Base-by-base conservation (phyloP, 345 rosid genomes). In the Dipteronia dyeriana region DNA sequence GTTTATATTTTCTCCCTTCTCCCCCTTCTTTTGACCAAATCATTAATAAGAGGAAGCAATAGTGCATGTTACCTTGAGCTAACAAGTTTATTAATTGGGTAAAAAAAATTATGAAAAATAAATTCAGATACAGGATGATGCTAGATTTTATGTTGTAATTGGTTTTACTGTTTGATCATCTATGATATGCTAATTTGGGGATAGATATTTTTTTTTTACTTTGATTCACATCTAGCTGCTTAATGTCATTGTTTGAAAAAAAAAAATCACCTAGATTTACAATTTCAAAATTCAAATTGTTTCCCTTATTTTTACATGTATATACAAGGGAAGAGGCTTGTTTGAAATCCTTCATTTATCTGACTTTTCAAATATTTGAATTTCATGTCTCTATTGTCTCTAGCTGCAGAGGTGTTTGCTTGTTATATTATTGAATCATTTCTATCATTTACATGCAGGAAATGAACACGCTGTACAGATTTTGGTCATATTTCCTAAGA, bases 401-500 rank as follows among this genome's bases (percentile, higher is more conserved):
- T 47, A 7, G 17, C 43, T 64, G 19, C 31, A 49, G 17, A 45
- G 29, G 77, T 7, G 12, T 59, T 10, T 23, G 34, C 26, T 29
- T 63, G 26, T 47, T 51, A 34, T 51, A 4, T 25, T 60, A 13
- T 59, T 69, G n/a, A 39, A 41, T 34, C 23, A 34, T 26, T 25
- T 10, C 39, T 41, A 59, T 76, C 60, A 20, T 54, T 73, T 75
- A 39, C 41, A 12, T 88, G 86, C 94, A 96, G 99, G 99, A 94
- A 87, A 96, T 96, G 99, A 96, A 96, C 79, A 89, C 92, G 19
- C 83, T 96, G 61, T 96, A 92, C 81, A 86, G 98, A 71, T 96
- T 93, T 82, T 96, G 99, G 99, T 90, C 98, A 17, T 96, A 89
- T 85, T 94, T 96, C 84, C 96, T 96, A 61, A 87, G 99, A 85